phyloP scores from a whole-genome alignment of 2,329 filamentous ascomycete species.

The Boeremia exigua region DNA sequence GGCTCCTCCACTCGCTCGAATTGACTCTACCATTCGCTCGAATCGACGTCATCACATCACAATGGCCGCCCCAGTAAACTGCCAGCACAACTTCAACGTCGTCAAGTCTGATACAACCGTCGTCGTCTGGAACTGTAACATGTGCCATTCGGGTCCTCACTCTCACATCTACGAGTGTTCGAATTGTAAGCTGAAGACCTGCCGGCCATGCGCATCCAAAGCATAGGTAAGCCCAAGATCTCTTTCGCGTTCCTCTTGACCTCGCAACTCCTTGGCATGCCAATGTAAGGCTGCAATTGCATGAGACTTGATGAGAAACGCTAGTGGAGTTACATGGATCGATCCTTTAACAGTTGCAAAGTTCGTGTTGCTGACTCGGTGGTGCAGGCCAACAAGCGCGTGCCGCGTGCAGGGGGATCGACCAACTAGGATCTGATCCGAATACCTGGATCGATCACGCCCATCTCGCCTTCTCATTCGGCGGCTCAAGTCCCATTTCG shows the following conservation, averaged over 20 bases:
- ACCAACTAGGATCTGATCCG: constrained; percentile 27
- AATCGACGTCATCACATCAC: constrained; percentile 17
- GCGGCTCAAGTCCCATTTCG: constrained; percentile 17
- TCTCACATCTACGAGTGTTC: constrained; percentile 59
- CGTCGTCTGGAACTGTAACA: constrained; percentile 60
- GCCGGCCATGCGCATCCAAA: constrained; percentile 55
- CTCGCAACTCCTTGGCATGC: not conserved
- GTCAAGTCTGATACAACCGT: constrained; percentile 60
- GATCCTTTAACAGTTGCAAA: constrained; percentile 20
- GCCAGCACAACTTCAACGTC: constrained; percentile 57
- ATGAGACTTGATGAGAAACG: constrained; percentile 7
- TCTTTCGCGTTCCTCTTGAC: not conserved
- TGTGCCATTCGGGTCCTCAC: constrained; percentile 59
- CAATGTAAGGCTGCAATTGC: constrained; percentile 13
- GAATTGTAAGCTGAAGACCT: constrained; percentile 59
- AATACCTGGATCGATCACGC: constrained; percentile 18
- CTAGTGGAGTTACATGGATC: constrained; percentile 16
- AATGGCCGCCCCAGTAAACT: constrained; percentile 57
- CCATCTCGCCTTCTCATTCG: constrained; percentile 21
- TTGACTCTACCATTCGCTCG: constrained; percentile 6
- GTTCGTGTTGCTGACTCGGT: constrained; percentile 33
- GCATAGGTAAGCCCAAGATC: constrained; percentile 40
- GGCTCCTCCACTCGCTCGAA: constrained; percentile 7
- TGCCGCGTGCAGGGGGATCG: constrained; percentile 32
- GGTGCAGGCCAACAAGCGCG: constrained; percentile 27